Evolutionary conservation across 2,329 filamentous ascomycete genomes (phyloP).

Genomic region (Ophiostoma ips): DNA sequence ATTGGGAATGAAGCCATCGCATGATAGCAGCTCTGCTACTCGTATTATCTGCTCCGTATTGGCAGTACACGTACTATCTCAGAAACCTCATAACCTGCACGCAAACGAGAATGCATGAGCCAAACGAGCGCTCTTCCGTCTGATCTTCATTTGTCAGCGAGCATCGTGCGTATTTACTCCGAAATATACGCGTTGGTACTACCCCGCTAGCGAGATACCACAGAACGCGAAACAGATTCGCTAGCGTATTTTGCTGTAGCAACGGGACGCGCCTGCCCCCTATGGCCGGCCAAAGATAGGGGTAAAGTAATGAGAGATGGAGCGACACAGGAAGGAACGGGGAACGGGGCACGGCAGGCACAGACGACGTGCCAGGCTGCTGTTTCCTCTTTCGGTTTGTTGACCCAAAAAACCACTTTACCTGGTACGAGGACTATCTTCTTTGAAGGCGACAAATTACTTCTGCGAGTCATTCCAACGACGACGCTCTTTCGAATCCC

Average conservation of each 20-base stretch:
- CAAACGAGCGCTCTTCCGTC: no score
- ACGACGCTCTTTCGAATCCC: no score
- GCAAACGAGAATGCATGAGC: no score
- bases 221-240: constrained; percentile 3
- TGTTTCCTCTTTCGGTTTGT: constrained; percentile 4
- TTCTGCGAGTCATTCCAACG: no score
- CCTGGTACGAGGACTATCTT: background rate
- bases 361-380: constrained; percentile 1
- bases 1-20: no score
- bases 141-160: background rate
- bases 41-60: no score
- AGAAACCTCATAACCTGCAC: no score
- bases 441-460: no score
- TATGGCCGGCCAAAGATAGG: background rate
- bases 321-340: background rate
- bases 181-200: background rate
- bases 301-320: background rate
- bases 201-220: constrained; percentile 2
- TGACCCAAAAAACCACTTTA: constrained; percentile 4
- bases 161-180: no score
- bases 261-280: constrained; percentile 8
- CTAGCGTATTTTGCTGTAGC: constrained; percentile 9
- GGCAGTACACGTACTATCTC: no score
- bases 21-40: no score
- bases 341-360: background rate